Evolutionary conservation across 305 asterid species (phyloP), one percentile per base, ranked within the genome.

Genomic region (Fraxinus latifolia): DNA sequence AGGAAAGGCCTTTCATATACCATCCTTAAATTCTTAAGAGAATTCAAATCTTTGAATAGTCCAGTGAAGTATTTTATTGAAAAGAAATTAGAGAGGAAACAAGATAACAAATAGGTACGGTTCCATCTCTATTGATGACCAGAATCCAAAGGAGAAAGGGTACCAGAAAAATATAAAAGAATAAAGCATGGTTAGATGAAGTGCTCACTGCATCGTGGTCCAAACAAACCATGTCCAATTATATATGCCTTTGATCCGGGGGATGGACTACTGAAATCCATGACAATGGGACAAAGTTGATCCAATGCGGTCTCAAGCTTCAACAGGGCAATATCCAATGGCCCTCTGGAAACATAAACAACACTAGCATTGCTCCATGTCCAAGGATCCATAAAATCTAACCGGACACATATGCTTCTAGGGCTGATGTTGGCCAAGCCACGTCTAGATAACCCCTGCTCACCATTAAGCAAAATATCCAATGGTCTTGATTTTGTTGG

Each of bases 181-280:
- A 14, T 1, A 72, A 37, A 71, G 29, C 81, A 23, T 21, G 74
- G 73, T 7, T 11, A 72, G 82, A 82, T 17, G 62, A 82, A 85
- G 78, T 60, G 7, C 74, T 87, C 91, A 96, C 99, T 96, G 81
- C 93, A 90, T 79, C 98, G 97, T 74, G 99, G 99, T 84, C 99
- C 99, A 92, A 94, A 93, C 77, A 96, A 89, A 44, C 98, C 98
- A 74, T 94, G 98, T 68, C 98, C 97, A 47, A 94, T 89, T 82
- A 94, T 92, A 90, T 87, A 93, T 27, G 91, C 95, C 85, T 91
- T 91, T 78, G 99, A 96, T 86, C 98, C 99, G 76, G 93, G 90
- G 55, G 88, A 77, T 8, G 99, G 99, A 83, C 93, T 83, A 34
- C 79, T 86, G 80, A 90, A 84, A 81, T 96, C 93, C 82, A 90